Evolutionary conservation across 2,329 filamentous ascomycete species (phyloP).

Genomic region (Elsinoe arachidis): DNA sequence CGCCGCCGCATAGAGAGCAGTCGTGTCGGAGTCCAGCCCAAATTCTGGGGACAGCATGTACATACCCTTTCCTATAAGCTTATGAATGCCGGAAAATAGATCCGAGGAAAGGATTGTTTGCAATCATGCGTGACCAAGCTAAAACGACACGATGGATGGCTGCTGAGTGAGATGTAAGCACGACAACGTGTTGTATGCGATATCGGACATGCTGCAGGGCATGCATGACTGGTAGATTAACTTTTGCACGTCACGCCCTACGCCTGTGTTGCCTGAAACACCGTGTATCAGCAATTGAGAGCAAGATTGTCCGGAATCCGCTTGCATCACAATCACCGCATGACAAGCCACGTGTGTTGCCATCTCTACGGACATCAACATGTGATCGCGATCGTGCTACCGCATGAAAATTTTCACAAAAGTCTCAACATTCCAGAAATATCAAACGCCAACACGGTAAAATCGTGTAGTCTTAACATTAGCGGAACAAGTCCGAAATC

Average conservation of each 20-base stretch:
- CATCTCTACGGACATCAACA: not conserved
- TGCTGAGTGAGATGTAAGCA: not conserved
- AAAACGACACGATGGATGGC: not conserved
- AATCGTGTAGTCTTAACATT: constrained; percentile 7
- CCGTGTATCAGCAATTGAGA: not conserved
- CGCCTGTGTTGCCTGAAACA: not conserved
- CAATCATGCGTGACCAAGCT: not conserved
- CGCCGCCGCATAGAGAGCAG: not conserved
- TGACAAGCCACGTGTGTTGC: not conserved
- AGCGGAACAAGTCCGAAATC: constrained; percentile 2
- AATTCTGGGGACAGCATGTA: constrained; percentile 2
- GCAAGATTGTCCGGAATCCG: not conserved
- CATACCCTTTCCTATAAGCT: constrained; percentile 7
- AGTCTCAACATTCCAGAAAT: constrained; percentile 5
- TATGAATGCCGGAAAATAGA: not conserved
- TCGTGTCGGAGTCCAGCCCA: not conserved
- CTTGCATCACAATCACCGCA: constrained; percentile 9
- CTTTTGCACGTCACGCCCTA: constrained; percentile 1
- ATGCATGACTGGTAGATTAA: not conserved
- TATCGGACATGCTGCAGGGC: not conserved
- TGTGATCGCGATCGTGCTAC: constrained; percentile 5
- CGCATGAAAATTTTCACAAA: constrained; percentile 3
- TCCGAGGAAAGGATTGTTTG: not conserved
- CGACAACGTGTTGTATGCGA: not conserved
- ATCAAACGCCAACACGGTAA: constrained; percentile 3